Evolutionary conservation across 1,139 yeast species (phyloP), one percentile per base, ranked within the genome.

Genomic region (Meyerozyma elateridarum): DNA sequence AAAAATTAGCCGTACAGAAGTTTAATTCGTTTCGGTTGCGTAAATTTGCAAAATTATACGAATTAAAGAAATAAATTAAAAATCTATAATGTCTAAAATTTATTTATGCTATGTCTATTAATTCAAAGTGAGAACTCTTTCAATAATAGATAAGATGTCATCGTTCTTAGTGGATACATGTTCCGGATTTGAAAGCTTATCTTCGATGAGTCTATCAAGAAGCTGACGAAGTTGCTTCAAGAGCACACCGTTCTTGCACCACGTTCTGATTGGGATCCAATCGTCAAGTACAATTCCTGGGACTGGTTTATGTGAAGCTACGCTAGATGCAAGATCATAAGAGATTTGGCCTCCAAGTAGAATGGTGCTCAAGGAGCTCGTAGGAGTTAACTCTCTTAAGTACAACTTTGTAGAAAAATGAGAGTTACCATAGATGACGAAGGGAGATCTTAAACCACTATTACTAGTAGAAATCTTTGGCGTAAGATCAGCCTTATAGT

Each of bases 241-340:
- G 33, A 89, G 61, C 4, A 91, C 95, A 1, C 93, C 97, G 49
- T 89, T 87, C 45, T 93, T 83, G 42, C 95, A 85, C 96, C 97
- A 88, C 3, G 95, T 85, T 42, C 85, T 66, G 21, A 91, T 64
- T 6, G 95, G 88, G 20, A 84, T 57, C 96, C 96, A 84, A 31
- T 72, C 69, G 48, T 84, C 95, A 36, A 88, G 51, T 17, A 81
- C 70, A 36, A 81, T 66, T 30, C 88, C 87, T 0, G 85, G 82
- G 0, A 80, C 73, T 8, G 70, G 60, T 20, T 49, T 52, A 4
- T 62, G 62, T 1, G 64, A 59, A 2, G 57, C 48, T 2, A 64
- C 37, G 28, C 58, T 49, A 4, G 56, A 48, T 6, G 61, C 56
- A 24, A 85, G 57, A 46, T 89, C 95, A 46, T 85, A 88, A 17